These are phyloP conservation scores for Xylariomycetidae sp. DNA, from an alignment of 2,329 filamentous ascomycete genomes.

Conservation along the genomic window DNA sequence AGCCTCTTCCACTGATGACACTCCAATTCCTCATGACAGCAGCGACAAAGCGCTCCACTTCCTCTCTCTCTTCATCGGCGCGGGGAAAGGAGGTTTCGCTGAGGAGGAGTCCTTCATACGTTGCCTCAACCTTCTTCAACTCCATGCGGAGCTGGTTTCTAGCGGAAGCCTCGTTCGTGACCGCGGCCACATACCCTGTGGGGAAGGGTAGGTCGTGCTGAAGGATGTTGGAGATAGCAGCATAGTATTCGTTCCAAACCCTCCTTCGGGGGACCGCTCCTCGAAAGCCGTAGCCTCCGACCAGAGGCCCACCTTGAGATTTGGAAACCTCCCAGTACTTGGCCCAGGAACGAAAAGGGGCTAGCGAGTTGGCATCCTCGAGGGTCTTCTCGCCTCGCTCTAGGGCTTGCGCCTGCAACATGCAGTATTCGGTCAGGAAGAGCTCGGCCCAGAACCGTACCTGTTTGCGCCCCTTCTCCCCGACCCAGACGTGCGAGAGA, in stretches of 20 bases:
- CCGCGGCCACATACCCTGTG: conserved; percentile 36
- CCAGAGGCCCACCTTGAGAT: conserved; percentile 34
- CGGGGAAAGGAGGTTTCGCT: conserved; percentile 77
- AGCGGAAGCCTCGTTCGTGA: conserved; percentile 44
- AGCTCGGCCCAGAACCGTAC: conserved; percentile 74
- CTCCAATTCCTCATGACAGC: conserved; percentile 81
- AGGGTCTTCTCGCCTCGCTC: conserved; percentile 45
- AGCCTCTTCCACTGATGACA: conserved; percentile 70
- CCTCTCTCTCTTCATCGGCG: conserved; percentile 69
- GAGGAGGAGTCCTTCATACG: conserved; percentile 74
- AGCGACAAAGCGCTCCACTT: conserved; percentile 77
- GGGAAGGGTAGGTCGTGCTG: conserved; percentile 59
- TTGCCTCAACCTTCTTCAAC: conserved; percentile 69
- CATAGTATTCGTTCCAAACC: conserved; percentile 84
- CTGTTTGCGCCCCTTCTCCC: conserved; percentile 53
- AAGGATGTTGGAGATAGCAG: conserved; percentile 69
- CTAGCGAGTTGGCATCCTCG: conserved; percentile 46
- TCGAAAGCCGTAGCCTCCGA: conserved; percentile 52
- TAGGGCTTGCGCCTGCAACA: conserved; percentile 57
- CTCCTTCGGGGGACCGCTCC: conserved; percentile 56
- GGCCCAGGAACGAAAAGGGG: conserved; percentile 61
- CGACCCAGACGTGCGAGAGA: conserved; percentile 47
- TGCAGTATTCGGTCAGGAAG: conserved; percentile 67
- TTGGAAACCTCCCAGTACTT: conserved; percentile 56
- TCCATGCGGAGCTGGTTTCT: conserved; percentile 66